phyloP scores from a whole-genome alignment of 2,329 filamentous ascomycete species.

The Leptographium galeiforme region DNA sequence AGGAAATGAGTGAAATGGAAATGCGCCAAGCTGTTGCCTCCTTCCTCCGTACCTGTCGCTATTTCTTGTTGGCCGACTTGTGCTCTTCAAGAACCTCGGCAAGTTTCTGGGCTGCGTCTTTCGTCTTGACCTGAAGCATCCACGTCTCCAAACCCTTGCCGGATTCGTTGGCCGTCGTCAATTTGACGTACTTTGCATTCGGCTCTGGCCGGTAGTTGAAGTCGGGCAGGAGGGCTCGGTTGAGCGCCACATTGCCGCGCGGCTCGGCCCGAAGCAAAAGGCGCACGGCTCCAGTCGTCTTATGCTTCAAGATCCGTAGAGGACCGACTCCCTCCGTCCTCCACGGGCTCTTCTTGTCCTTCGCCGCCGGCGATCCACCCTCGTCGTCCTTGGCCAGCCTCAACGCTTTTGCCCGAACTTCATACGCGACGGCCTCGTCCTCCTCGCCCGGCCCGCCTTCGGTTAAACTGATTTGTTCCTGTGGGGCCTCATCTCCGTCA shows the following conservation, averaged over 20 bases:
- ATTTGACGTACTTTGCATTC: slow-evolving; percentile 43
- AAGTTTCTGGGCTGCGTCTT: slow-evolving; percentile 40
- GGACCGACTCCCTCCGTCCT: slow-evolving; percentile 56
- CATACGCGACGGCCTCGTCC: slow-evolving; percentile 56
- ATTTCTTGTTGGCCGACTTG: slow-evolving; percentile 43
- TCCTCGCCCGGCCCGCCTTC: slow-evolving; percentile 55
- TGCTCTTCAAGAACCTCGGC: slow-evolving; percentile 36
- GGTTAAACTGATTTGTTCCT: slow-evolving; percentile 59
- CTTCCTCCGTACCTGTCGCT: slow-evolving; percentile 1
- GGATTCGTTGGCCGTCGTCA: slow-evolving; percentile 42
- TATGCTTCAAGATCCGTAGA: slow-evolving; percentile 61
- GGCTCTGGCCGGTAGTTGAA: slow-evolving; percentile 47
- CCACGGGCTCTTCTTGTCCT: slow-evolving; percentile 45
- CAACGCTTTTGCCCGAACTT: slow-evolving; percentile 57
- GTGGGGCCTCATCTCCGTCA: slow-evolving; percentile 44
- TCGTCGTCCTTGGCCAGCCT: slow-evolving; percentile 39
- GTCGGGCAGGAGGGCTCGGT: slow-evolving; percentile 49
- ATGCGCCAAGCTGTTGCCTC: not conserved
- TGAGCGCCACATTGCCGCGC: slow-evolving; percentile 59
- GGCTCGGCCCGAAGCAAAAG: slow-evolving; percentile 64
- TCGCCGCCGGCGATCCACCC: slow-evolving; percentile 26
- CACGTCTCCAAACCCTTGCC: slow-evolving; percentile 53
- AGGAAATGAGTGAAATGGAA: not conserved
- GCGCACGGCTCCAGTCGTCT: slow-evolving; percentile 51
- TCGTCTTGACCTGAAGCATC: slow-evolving; percentile 58